Evolutionary conservation across 2,329 filamentous ascomycete genomes (phyloP), one percentile per base, ranked within the genome.

Genomic region (Fusarium poae): DNA sequence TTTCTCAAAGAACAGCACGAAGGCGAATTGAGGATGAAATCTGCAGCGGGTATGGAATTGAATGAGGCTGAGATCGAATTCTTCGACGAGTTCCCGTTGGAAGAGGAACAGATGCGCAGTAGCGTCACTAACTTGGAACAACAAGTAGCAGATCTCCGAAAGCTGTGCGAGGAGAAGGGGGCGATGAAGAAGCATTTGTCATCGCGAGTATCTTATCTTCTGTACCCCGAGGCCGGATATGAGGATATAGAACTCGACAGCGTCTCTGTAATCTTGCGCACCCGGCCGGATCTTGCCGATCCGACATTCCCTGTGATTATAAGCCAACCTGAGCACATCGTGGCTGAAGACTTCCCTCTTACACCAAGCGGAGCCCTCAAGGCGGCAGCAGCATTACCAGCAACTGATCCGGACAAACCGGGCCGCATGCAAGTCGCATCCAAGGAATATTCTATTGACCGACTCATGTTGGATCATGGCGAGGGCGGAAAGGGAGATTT

Each of bases 361-460:
- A 83, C 83, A 1, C 76, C 82, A 1, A 62, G 77, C n/a, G 74
- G 75, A 11, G 83, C 82, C 6, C 73, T 86, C 15, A 77, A 75
- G 53, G 74, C 74, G 18, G 82, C 82, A 3, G 68, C 79, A 20
- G 72, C 72, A 9, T 73, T 85, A 12, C 80, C 82, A 0, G 65
- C 74, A 5, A 73, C 77, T 43, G 68, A 80, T 29, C 78, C 82
- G 2, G 52, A 60, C 12, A 82, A 77, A 53, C 68, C 68, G 12
- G 74, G 61, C 44, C 76, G 74, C n/a, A 70, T 85, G 50, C 77
- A 78, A 3, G 75, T 80, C 21, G 82, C 82, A 4, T 77, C 79
- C 51, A 86, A 84, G 59, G 85, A 87, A 70, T 80, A 79, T n/a
- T 78, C 77, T 32, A 86, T 86, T 52, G 76, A 82, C 43, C 79